Evolutionary conservation across 1,284 basidiomycete species (phyloP).

Genomic region (Malassezia arunalokei): DNA sequence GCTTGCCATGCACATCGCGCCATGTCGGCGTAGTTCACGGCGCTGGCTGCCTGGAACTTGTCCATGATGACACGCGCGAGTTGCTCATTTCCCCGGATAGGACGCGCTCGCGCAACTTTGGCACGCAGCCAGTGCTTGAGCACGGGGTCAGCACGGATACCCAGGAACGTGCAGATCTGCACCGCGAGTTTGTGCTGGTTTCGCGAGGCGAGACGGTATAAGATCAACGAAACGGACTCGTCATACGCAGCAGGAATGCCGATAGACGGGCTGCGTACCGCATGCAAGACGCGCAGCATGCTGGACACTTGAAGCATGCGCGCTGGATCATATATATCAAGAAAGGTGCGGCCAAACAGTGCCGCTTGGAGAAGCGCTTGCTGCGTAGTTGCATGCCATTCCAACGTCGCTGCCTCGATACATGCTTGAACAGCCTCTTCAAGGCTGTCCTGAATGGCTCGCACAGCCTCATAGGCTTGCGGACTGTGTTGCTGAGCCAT

Average conservation of each 20-base stretch:
- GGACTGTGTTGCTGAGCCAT: constrained; percentile 70
- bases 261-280: constrained; percentile 76
- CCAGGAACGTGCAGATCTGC: constrained; percentile 73
- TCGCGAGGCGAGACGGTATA: constrained; percentile 69
- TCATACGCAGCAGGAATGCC: constrained; percentile 81
- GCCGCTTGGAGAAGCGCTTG: constrained; percentile 71
- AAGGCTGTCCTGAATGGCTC: constrained; percentile 64
- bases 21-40: constrained; percentile 84
- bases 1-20: constrained; percentile 86
- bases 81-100: constrained; percentile 54
- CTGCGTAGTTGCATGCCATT: constrained; percentile 84
- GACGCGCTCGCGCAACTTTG: constrained; percentile 64
- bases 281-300: constrained; percentile 85
- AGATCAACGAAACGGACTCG: constrained; percentile 61
- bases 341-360: constrained; percentile 81
- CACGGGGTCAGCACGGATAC: constrained; percentile 70
- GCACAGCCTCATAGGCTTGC: constrained; percentile 82
- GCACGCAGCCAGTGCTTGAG: constrained; percentile 91
- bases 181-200: constrained; percentile 83
- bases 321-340: constrained; percentile 80
- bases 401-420: constrained; percentile 80
- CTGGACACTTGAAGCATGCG: constrained; percentile 84
- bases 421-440: constrained; percentile 79
- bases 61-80: constrained; percentile 46
- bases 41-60: constrained; percentile 10